Base-by-base conservation (phyloP, 1,139 yeast genomes). In the Hansenula lynferdii region DNA sequence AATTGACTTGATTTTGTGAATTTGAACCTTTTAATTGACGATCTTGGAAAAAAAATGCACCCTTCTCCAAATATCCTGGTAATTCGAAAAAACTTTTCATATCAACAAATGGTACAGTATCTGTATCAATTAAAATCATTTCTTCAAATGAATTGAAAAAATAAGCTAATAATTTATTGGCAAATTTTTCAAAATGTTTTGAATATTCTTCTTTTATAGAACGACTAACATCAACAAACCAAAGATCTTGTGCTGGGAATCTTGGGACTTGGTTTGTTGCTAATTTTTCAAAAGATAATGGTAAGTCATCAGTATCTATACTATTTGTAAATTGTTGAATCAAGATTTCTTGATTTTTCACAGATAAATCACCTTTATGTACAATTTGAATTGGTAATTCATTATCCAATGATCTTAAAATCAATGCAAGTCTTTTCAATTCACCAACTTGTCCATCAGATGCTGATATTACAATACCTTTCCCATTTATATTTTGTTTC, bases 401-500 rank as follows among this genome's bases (percentile, higher is more conserved):
- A 51, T 73, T 75, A 30, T 65, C 64, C 31, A 68, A 58, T 2
- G 70, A 67, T 50, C 82, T 60, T 23, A 77, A 56, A 5, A 73
- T 51, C 16, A 68, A 62, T 8, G 76, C 60, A 22, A 76, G 56
- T 38, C 64, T 67, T 15, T 66, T 62, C 23, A 75, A 55, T 40
- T 75, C 77, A n/a, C 64, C 69, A 10, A 69, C 70, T 40, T 71
- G 71, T 1, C 49, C 45, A 48, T 75, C 70, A 8, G 66, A 60
- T n/a, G 75, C 70, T n/a, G 78, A 69, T 15, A 77, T 53, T 2
- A 75, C 82, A 27, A 75, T 63, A 6, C 78, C 78, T 47, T 58
- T 64, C 8, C 72, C 74, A 41, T 62, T 67, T 16, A 54, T 47
- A 2, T 48, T 22, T 31, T 61, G 56, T 38, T 63, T 60, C 43